Base-by-base conservation (phyloP, 768 basidiomycete species). In the Tylopilus cervinicoccineus region DNA sequence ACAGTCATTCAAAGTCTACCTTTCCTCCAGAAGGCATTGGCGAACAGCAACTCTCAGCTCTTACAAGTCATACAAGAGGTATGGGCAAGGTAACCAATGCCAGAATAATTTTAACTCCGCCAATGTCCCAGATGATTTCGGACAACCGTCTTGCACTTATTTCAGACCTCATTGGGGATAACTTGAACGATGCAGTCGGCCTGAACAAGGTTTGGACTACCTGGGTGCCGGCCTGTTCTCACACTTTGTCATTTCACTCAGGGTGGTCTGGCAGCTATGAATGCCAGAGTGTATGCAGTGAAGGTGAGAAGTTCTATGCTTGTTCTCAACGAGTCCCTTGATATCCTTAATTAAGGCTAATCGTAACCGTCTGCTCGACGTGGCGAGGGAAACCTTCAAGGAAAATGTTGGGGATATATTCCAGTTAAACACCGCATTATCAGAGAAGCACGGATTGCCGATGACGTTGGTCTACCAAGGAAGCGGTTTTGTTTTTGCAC, bases 361-460 rank as follows among this genome's bases (percentile, higher is more conserved):
- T 51, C 78, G 76, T 59, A 89, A 92, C 55, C 80, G 81, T 24
- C 74, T 95, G 10, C 83, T 99, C 26, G 95, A 98, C 54, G 92
- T 98, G 7, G 96, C 95, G 2, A 79, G 96, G 3, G 92, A 92
- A 64, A 94, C 94, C 0, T 97, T 86, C 72, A 90, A 86, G 57
- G 94, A 99, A 65, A 95, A 95, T 55, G 77, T 95, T 37, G 78
- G 81, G 14, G 95, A 99, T 60, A 91, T 96, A 45, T 83, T 83
- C 53, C 76, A 83, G 45, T 71, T 93, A 29, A 80, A 79, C 50
- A 71, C 72, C 14, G 70, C 69, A 0, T 68, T 92, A 13, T 72
- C 80, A 0, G 80, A 87, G 50, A 70, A 78, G 51, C 78, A 89
- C 55, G 73, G 74, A 5, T 68, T 93, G 2, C 85, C 87, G 0